These are phyloP conservation scores for Cydonia oblonga DNA, from an alignment of 331 rosid species.

Conservation along the genomic window DNA sequence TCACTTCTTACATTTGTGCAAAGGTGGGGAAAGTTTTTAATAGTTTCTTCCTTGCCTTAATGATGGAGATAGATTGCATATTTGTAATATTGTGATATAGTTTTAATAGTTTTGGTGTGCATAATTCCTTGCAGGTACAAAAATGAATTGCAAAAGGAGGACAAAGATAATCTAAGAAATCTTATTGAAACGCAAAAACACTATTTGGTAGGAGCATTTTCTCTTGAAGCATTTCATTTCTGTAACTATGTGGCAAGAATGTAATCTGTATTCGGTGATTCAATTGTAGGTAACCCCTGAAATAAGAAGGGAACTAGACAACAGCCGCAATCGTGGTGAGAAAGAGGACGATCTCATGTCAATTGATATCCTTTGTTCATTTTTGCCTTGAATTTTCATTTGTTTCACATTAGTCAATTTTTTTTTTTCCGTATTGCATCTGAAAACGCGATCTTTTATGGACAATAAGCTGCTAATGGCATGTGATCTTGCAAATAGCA, in stretches of 20 bases:
- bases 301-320: constrained; percentile 59
- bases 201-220: constrained; percentile 48
- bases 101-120: too few species aligned
- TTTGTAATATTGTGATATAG: neutral
- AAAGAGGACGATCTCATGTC: constrained; percentile 60
- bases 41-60: neutral
- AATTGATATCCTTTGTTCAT: constrained; percentile 58
- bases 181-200: constrained; percentile 67
- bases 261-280: neutral
- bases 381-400: too few species aligned
- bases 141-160: constrained; percentile 61
- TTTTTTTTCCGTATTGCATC: neutral
- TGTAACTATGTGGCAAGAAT: constrained; percentile 1
- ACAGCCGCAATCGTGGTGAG: constrained; percentile 84
- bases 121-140: constrained; percentile 58
- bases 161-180: constrained; percentile 48
- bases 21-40: constrained; percentile 36
- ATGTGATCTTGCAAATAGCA: neutral
- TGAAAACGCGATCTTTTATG: neutral
- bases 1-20: constrained; percentile 80
- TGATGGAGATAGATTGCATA: neutral
- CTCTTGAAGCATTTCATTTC: constrained; percentile 1
- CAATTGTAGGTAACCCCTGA: constrained; percentile 77
- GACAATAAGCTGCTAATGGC: neutral
- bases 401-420: neutral